Conservation (phyloP, 345 rosid genomes). For the Syzygium grande region DNA sequence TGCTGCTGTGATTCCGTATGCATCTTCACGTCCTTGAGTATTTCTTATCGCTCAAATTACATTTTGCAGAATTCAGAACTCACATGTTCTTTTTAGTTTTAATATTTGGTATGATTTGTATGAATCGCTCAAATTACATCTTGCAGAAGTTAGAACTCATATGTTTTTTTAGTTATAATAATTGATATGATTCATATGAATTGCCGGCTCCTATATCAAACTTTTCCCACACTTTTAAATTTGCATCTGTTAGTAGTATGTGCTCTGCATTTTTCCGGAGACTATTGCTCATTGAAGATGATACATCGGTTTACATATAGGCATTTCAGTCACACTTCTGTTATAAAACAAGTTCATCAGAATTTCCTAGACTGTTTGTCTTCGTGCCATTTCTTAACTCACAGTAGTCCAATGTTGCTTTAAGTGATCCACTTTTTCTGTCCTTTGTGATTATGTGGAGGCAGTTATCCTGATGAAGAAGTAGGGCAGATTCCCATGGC, state of each 20-base stretch:
- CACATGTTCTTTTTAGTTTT: not conserved
- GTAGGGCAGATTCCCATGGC: slow-evolving; percentile 96
- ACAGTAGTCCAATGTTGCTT: not conserved
- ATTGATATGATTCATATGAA: not conserved
- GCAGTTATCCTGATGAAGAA: slow-evolving; percentile 85
- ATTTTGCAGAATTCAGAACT: not conserved
- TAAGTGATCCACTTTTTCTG: not conserved
- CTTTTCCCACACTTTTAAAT: not conserved
- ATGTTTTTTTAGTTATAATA: slow-evolving; percentile 1
- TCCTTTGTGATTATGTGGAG: not conserved
- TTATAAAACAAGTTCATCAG: not conserved
- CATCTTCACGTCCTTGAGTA: not conserved
- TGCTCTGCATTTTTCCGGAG: not conserved
- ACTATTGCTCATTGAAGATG: not conserved
- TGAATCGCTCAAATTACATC: not conserved
- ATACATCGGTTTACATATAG: not conserved
- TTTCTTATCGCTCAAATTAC: not conserved
- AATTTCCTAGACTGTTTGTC: not conserved
- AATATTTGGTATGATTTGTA: not conserved
- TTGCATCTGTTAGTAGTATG: not conserved
- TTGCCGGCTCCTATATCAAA: not conserved
- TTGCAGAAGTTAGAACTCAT: not conserved
- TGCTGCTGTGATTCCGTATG: slow-evolving; percentile 91
- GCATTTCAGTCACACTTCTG: not conserved
- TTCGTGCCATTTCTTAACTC: not conserved